Evolutionary conservation across 2,329 filamentous ascomycete genomes (phyloP).

Genomic region (Bimuria novae-zelandiae): DNA sequence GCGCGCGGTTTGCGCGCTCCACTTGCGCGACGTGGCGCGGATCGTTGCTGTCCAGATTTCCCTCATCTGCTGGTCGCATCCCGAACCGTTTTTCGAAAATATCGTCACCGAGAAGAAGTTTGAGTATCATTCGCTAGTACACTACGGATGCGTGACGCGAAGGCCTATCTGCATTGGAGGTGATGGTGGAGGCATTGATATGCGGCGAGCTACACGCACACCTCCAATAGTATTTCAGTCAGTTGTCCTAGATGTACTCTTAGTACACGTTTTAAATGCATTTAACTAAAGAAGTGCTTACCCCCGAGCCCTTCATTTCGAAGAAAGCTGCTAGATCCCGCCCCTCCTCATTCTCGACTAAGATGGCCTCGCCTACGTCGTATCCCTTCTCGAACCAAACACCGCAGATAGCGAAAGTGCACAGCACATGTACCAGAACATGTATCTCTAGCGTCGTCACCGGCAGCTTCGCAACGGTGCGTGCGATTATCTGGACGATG

Average conservation of each 20-base stretch:
- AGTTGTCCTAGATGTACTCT: too few species aligned
- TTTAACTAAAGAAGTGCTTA: conserved; percentile 5
- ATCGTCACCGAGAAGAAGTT: too few species aligned
- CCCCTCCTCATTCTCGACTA: conserved; percentile 16
- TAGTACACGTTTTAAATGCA: too few species aligned
- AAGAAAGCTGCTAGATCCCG: conserved; percentile 20
- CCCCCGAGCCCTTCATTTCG: conserved; percentile 3
- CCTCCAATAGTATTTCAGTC: not conserved
- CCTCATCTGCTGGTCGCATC: too few species aligned
- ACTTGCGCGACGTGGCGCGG: conserved; percentile 3
- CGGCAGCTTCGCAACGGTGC: conserved; percentile 39
- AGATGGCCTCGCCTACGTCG: conserved; percentile 22
- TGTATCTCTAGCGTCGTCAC: conserved; percentile 47
- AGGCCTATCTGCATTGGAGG: not conserved
- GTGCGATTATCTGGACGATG: conserved; percentile 40
- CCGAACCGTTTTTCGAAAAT: too few species aligned
- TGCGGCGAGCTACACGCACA: not conserved
- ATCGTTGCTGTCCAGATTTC: not conserved
- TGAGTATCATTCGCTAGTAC: not conserved
- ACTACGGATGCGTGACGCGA: not conserved
- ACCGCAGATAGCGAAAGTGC: conserved; percentile 39
- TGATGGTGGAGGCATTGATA: not conserved
- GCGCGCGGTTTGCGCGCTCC: conserved; percentile 8
- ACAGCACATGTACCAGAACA: conserved; percentile 42
- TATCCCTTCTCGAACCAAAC: conserved; percentile 45